Evolutionary conservation across 176 grass and related monocot species (phyloP).

Genomic region (Chrysopogon serrulatus): DNA sequence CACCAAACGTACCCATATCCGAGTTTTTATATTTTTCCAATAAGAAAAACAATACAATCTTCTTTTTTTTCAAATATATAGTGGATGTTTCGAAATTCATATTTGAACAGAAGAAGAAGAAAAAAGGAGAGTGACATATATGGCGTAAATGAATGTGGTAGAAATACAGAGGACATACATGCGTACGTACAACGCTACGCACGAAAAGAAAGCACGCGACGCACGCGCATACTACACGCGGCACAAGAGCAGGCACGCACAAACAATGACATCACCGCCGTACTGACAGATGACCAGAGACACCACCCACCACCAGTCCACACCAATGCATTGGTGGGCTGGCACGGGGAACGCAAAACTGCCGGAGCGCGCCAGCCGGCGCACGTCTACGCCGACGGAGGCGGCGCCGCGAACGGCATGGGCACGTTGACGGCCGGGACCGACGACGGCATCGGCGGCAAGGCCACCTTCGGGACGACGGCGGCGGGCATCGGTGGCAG

Average conservation of each 20-base stretch:
- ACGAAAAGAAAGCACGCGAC: neutral
- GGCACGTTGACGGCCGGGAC: constrained; percentile 11
- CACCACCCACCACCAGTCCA: too few species aligned
- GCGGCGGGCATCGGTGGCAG: neutral
- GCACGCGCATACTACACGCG: neutral
- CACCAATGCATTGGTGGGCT: neutral
- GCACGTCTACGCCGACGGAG: constrained; percentile 7
- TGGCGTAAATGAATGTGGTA: neutral
- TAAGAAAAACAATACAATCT: too few species aligned
- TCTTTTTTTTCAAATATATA: too few species aligned
- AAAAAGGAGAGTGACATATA: neutral
- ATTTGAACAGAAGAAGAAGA: neutral
- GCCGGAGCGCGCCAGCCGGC: neutral
- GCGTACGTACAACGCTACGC: neutral
- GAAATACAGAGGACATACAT: neutral
- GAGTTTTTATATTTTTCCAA: too few species aligned
- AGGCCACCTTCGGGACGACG: neutral
- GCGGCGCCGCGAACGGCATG: constrained; percentile 12
- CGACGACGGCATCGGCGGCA: constrained; percentile 5
- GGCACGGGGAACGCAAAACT: neutral
- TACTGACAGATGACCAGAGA: neutral
- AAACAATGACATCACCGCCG: too few species aligned
- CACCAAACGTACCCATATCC: too few species aligned
- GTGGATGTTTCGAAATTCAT: neutral
- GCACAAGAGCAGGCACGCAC: neutral